These are phyloP conservation scores for Rhizopogon roseolus DNA, from an alignment of 768 basidiomycete genomes.

Conservation along the genomic window DNA sequence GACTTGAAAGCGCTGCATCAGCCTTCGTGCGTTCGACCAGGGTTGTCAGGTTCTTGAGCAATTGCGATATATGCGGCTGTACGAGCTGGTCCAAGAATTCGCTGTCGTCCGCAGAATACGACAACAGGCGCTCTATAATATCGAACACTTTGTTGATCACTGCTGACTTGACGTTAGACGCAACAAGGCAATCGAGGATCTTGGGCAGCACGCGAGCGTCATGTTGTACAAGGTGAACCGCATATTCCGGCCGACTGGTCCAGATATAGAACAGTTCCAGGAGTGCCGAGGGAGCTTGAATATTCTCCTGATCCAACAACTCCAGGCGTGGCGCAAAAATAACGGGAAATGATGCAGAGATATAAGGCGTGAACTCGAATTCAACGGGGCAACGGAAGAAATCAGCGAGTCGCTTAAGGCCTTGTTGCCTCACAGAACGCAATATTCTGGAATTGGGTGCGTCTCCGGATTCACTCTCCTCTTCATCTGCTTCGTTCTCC, in stretches of 20 bases:
- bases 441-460: slow-evolving; percentile 31
- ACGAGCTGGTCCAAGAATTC: slow-evolving; percentile 49
- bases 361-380: slow-evolving; percentile 74
- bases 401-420: slow-evolving; percentile 80
- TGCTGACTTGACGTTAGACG: slow-evolving; percentile 79
- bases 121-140: slow-evolving; percentile 69
- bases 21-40: slow-evolving; percentile 63
- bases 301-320: slow-evolving; percentile 76
- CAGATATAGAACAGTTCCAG: slow-evolving; percentile 82
- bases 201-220: slow-evolving; percentile 68
- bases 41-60: slow-evolving; percentile 68
- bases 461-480: slow-evolving; percentile 22
- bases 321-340: slow-evolving; percentile 83
- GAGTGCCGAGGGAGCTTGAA: slow-evolving; percentile 84
- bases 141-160: slow-evolving; percentile 83
- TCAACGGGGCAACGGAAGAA: slow-evolving; percentile 74
- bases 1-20: slow-evolving; percentile 45
- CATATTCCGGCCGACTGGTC: slow-evolving; percentile 54
- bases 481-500: slow-evolving; percentile 32
- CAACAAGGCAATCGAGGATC: slow-evolving; percentile 77
- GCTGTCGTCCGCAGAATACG: slow-evolving; percentile 46
- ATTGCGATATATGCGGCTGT: slow-evolving; percentile 62
- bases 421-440: slow-evolving; percentile 73
- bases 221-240: slow-evolving; percentile 62
- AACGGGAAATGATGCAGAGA: slow-evolving; percentile 58